Conservation (phyloP, 768 basidiomycete species). For the Calocybe cyanea region DNA sequence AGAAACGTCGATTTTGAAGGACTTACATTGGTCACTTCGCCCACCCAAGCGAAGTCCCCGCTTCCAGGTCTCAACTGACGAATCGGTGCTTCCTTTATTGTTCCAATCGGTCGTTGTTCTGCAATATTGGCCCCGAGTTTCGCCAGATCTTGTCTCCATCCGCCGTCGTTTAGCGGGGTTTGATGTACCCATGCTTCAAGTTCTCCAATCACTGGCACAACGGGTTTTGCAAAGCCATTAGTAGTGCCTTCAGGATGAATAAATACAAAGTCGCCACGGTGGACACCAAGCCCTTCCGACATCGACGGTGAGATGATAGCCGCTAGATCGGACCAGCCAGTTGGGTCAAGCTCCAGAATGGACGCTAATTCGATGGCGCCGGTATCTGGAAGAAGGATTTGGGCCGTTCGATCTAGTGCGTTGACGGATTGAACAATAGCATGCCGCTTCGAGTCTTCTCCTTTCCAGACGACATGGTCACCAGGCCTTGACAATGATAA, state of each 20-base stretch:
- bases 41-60: conserved; percentile 67
- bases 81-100: conserved; percentile 37
- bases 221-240: conserved; percentile 67
- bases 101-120: conserved; percentile 35
- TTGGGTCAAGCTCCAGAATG: conserved; percentile 84
- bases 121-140: conserved; percentile 63
- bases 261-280: conserved; percentile 82
- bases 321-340: conserved; percentile 58
- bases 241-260: conserved; percentile 65
- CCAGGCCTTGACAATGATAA: conserved; percentile 63
- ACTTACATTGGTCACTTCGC: conserved; percentile 73
- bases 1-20: conserved; percentile 9
- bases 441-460: conserved; percentile 59
- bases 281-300: conserved; percentile 70
- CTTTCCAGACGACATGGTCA: conserved; percentile 83
- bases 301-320: conserved; percentile 34
- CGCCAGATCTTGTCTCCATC: conserved; percentile 72
- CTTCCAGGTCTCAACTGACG: conserved; percentile 37
- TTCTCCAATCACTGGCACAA: conserved; percentile 83
- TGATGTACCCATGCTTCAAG: conserved; percentile 78
- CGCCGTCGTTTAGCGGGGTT: conserved; percentile 46
- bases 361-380: conserved; percentile 63
- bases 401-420: conserved; percentile 66
- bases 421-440: conserved; percentile 81
- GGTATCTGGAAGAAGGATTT: conserved; percentile 55